Conservation (phyloP, 352 stramenopile genomes). For the Phytophthora citricola region DNA sequence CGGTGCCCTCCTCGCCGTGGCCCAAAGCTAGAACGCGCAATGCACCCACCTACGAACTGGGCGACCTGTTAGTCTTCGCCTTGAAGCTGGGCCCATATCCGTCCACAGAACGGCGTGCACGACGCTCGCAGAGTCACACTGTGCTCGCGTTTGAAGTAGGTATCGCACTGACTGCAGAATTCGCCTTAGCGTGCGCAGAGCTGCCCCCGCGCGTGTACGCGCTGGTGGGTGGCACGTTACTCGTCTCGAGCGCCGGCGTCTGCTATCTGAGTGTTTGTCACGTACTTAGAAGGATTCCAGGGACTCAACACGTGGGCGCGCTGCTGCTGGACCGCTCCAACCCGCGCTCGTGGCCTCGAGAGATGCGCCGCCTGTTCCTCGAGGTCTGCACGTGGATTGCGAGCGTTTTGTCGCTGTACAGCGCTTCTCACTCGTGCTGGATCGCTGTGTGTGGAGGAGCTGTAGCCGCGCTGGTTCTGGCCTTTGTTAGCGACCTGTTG, state of each 20-base stretch:
- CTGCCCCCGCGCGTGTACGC: slow-evolving; percentile 52
- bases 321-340: slow-evolving; percentile 64
- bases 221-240: slow-evolving; percentile 59
- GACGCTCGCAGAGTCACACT: slow-evolving; percentile 26
- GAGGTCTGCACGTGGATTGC: slow-evolving; percentile 81
- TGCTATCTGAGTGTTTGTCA: slow-evolving; percentile 63
- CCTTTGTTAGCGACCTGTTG: slow-evolving; percentile 62
- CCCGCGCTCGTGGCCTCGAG: slow-evolving; percentile 54
- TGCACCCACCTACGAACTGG: slow-evolving; percentile 49
- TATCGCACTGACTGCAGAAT: slow-evolving; percentile 38
- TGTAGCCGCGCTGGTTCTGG: slow-evolving; percentile 45
- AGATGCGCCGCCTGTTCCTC: slow-evolving; percentile 66
- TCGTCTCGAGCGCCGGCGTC: slow-evolving; percentile 54
- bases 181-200: slow-evolving; percentile 31
- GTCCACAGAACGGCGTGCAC: slow-evolving; percentile 1
- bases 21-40: slow-evolving; percentile 18
- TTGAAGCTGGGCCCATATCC: slow-evolving; percentile 25
- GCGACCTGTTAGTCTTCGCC: slow-evolving; percentile 59
- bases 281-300: slow-evolving; percentile 33
- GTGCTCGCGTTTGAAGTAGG: slow-evolving; percentile 42
- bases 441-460: slow-evolving; percentile 57
- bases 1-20: slow-evolving; percentile 9
- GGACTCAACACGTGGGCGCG: slow-evolving; percentile 34
- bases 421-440: slow-evolving; percentile 48
- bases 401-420: slow-evolving; percentile 77